These are phyloP conservation scores for Clarkia xantiana DNA, from an alignment of 345 rosid species.

Conservation along the genomic window DNA sequence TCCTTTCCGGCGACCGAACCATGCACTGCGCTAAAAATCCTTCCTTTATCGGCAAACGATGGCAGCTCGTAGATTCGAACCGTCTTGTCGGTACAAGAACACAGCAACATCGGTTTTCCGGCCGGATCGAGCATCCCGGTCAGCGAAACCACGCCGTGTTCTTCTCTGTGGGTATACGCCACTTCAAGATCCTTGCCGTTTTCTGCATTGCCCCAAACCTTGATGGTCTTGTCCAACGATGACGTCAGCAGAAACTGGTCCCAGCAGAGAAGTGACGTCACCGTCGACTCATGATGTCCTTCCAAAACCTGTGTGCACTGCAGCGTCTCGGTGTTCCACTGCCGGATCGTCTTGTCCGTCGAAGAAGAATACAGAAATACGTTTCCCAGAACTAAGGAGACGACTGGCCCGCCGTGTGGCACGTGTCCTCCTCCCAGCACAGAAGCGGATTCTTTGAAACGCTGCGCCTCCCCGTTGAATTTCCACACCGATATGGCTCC, in stretches of 20 bases:
- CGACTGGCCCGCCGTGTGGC: conserved; percentile 4
- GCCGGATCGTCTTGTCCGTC: conserved; percentile 5
- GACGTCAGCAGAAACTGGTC: conserved; percentile 2
- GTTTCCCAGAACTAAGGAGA: conserved; percentile 1
- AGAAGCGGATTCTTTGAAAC: background rate
- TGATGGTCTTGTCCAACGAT: conserved; percentile 8
- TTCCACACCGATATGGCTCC: too few relatives aligned
- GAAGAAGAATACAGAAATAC: conserved; percentile 3
- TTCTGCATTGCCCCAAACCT: conserved; percentile 6
- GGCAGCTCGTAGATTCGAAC: background rate
- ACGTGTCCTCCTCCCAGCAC: too few relatives aligned
- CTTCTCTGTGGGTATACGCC: conserved; percentile 5
- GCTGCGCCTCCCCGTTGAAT: background rate
- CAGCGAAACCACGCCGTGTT: conserved; percentile 1
- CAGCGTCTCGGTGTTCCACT: conserved; percentile 7
- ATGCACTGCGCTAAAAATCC: background rate
- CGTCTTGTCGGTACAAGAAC: background rate
- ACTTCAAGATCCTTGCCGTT: conserved; percentile 4
- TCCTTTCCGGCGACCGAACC: too few relatives aligned
- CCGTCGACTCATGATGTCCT: conserved; percentile 7
- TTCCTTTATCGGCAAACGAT: background rate
- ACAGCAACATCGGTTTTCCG: background rate
- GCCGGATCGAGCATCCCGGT: conserved; percentile 6
- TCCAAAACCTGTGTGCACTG: conserved; percentile 4
- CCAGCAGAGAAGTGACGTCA: conserved; percentile 13